phyloP scores from a whole-genome alignment of 345 rosid genomes.

The Lepidium sativum region DNA sequence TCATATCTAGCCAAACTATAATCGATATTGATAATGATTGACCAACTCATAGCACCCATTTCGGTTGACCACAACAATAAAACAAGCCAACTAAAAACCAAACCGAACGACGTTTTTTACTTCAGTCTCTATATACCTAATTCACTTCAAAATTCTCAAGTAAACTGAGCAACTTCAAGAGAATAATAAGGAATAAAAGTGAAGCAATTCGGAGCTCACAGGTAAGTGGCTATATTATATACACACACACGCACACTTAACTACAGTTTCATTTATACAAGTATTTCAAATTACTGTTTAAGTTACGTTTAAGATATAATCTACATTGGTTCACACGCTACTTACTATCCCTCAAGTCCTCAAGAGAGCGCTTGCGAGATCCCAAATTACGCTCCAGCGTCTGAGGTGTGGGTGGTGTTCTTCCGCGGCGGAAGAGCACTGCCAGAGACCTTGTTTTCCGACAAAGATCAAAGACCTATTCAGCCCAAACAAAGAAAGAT shows the following conservation, averaged over 20 bases:
- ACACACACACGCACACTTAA: neutral
- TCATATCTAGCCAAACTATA: neutral
- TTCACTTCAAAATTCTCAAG: neutral
- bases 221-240: neutral
- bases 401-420: constrained; percentile 81
- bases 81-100: too few relatives aligned
- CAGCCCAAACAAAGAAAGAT: neutral
- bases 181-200: neutral
- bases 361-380: constrained; percentile 86
- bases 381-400: constrained; percentile 76
- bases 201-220: neutral
- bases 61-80: neutral
- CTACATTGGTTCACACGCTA: constrained; percentile 2
- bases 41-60: neutral
- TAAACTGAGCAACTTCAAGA: neutral
- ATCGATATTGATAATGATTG: neutral
- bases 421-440: constrained; percentile 75
- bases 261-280: constrained; percentile 2
- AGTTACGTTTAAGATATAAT: neutral
- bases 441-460: constrained; percentile 73
- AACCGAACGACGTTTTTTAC: too few relatives aligned
- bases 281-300: neutral
- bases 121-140: neutral
- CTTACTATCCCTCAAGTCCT: constrained; percentile 48
- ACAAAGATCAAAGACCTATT: constrained; percentile 88